Conservation (phyloP, 805 yeast species). For the Priceomyces melissophilus region DNA sequence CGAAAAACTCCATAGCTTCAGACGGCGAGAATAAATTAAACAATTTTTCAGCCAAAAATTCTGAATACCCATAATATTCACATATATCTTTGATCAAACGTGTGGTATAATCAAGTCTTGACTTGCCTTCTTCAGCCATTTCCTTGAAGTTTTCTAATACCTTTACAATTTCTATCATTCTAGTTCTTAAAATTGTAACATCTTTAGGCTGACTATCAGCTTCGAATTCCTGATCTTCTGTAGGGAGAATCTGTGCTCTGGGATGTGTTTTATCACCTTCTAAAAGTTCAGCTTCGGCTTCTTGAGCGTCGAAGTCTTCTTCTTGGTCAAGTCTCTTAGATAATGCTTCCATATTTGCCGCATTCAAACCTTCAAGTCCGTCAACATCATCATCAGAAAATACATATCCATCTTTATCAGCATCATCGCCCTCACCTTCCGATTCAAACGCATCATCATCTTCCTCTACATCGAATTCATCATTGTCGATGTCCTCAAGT, state of each 20-base stretch:
- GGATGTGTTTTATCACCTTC: constrained; percentile 62
- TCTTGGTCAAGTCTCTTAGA: constrained; percentile 63
- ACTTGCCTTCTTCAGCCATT: constrained; percentile 78
- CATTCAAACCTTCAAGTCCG: constrained; percentile 64
- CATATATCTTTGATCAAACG: constrained; percentile 83
- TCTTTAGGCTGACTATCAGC: constrained; percentile 60
- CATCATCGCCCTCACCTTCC: constrained; percentile 48
- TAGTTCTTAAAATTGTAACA: constrained; percentile 77
- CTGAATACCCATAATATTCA: constrained; percentile 90
- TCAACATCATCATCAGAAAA: constrained; percentile 71
- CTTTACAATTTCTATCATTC: constrained; percentile 93
- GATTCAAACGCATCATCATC: constrained; percentile 10
- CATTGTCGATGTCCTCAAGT: constrained; percentile 28
- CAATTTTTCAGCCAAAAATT: constrained; percentile 88
- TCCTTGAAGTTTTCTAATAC: constrained; percentile 87
- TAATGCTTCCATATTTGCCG: constrained; percentile 78
- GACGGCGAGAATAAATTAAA: constrained; percentile 89
- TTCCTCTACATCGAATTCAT: constrained; percentile 36
- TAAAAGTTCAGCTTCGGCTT: constrained; percentile 52
- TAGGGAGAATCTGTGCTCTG: constrained; percentile 73
- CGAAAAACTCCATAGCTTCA: constrained; percentile 97
- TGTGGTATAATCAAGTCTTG: constrained; percentile 77
- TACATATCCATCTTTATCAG: constrained; percentile 59
- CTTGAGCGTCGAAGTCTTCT: constrained; percentile 47
- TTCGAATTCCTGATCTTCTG: constrained; percentile 59